Percentiles rank a stretch among this genome's conserved stretches.
These are phyloP conservation scores for Mimosa pudica DNA, from an alignment of 306 rosid genomes.

Conservation along the genomic window DNA sequence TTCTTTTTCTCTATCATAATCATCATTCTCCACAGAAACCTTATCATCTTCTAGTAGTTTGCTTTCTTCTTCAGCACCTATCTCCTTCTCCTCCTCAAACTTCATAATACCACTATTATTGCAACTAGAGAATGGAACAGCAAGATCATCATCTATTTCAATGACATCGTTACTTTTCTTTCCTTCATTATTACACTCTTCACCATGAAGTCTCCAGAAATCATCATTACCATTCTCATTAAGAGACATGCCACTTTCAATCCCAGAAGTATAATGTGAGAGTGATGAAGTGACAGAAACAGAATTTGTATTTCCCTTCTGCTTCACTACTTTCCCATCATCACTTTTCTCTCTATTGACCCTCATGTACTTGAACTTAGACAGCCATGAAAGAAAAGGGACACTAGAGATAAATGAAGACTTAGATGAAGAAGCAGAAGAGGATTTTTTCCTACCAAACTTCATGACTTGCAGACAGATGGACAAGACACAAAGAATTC, in stretches of 20 bases:
- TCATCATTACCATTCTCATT: slow-evolving; percentile 44
- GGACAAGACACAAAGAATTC: not conserved
- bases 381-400: slow-evolving; percentile 70
- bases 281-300: slow-evolving; percentile 32
- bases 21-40: slow-evolving; percentile 22
- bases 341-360: slow-evolving; percentile 46
- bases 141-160: slow-evolving; percentile 43
- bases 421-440: slow-evolving; percentile 48
- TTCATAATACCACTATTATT: slow-evolving; percentile 16
- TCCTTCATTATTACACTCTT: slow-evolving; percentile 38
- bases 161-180: slow-evolving; percentile 37
- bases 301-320: slow-evolving; percentile 44
- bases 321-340: slow-evolving; percentile 38
- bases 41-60: slow-evolving; percentile 35
- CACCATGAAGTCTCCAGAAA: slow-evolving; percentile 55
- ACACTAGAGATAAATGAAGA: slow-evolving; percentile 62
- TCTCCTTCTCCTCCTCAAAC: slow-evolving; percentile 43
- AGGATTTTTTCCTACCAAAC: slow-evolving; percentile 62
- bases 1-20: slow-evolving; percentile 40
- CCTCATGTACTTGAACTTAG: slow-evolving; percentile 71
- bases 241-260: slow-evolving; percentile 33
- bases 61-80: slow-evolving; percentile 34
- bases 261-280: slow-evolving; percentile 28
- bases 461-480: slow-evolving; percentile 42
- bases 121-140: slow-evolving; percentile 19